Base-by-base conservation (phyloP, 495 filamentous ascomycete genomes). In the Articulospora tetracladia region DNA sequence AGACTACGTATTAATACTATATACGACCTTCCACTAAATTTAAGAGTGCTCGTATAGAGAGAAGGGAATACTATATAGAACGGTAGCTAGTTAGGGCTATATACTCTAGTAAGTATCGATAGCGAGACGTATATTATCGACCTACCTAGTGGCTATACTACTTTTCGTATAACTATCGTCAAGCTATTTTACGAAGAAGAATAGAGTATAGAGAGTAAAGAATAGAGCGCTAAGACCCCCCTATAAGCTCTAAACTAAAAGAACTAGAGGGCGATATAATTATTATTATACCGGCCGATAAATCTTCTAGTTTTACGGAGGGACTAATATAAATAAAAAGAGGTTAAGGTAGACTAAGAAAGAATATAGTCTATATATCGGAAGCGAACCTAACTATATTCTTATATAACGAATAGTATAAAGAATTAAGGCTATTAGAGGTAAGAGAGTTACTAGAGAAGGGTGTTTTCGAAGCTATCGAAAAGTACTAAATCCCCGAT, bases 1-100 rank as follows among this genome's bases (percentile, higher is more conserved):
- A 57, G 64, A 11, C 61, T 59, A 17, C 41, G 23, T 17, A 61
- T 34, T 20, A 23, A 32, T 2, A 28, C 24, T 2, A 59, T 59
- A 3, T n/a, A 59, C 30, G n/a, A 53, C 8, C 22, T 53, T 15
- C 20, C 44, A 1, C 27, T 59, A 11, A 59, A 59, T 28, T 52
- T 22, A 1, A 23, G 49, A 1, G 26, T 57, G 2, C 23, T 57
- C 1, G 55, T 57, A 25, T 57, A 30, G 39, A 44, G 55, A 22
- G 36, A 44, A 39, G 53, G 53, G 2, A 57, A 57, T 47, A 22
- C 22, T 0, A 36, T 34, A 17, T 20, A 57, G 3, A 19, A 17
- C 20, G 53, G 39, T 17, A 15, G 8, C 3, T 44, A 44, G 39
- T 8, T 17, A 11, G 17, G 39, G 3, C 39, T n/a, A 7, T 44